phyloP scores from a whole-genome alignment of 2,329 filamentous ascomycete genomes.

The Aspergillus alliaceus region DNA sequence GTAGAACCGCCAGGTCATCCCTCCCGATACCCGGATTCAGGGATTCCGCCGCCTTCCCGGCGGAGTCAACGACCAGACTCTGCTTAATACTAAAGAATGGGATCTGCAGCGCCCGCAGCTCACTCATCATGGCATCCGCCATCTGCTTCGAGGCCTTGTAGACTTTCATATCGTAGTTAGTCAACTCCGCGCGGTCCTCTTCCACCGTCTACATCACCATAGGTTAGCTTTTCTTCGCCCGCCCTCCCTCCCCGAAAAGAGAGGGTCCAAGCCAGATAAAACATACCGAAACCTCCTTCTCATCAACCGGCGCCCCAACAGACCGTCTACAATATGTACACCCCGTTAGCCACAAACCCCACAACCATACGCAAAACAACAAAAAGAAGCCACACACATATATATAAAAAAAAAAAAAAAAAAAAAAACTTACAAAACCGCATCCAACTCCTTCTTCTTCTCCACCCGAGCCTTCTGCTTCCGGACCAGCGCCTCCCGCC shows the following conservation, averaged over 20 bases:
- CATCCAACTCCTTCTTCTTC: slow-evolving; percentile 55
- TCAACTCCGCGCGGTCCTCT: slow-evolving; percentile 56
- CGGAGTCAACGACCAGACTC: slow-evolving; percentile 18
- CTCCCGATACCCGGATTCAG: background rate
- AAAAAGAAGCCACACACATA: background rate
- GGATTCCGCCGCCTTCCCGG: no score
- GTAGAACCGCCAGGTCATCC: slow-evolving; percentile 33
- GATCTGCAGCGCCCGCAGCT: slow-evolving; percentile 58
- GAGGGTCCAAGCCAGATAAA: background rate
- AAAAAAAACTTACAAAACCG: slow-evolving; percentile 50
- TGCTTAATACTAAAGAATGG: slow-evolving; percentile 60
- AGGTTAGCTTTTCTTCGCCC: background rate
- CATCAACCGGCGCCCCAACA: slow-evolving; percentile 44
- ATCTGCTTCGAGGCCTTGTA: slow-evolving; percentile 60
- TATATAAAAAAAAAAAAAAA: background rate
- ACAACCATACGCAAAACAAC: background rate
- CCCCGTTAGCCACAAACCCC: background rate
- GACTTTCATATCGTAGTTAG: slow-evolving; percentile 62
- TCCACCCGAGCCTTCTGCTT: slow-evolving; percentile 54
- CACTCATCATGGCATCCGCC: slow-evolving; percentile 57
- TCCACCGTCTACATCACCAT: slow-evolving; percentile 40
- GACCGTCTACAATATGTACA: slow-evolving; percentile 39
- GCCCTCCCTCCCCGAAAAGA: background rate
- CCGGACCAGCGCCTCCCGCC: slow-evolving; percentile 51
- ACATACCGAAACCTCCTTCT: slow-evolving; percentile 33